These are phyloP conservation scores for Bidens hawaiensis DNA, from an alignment of 140 eudicot genomes.

Conservation along the genomic window DNA sequence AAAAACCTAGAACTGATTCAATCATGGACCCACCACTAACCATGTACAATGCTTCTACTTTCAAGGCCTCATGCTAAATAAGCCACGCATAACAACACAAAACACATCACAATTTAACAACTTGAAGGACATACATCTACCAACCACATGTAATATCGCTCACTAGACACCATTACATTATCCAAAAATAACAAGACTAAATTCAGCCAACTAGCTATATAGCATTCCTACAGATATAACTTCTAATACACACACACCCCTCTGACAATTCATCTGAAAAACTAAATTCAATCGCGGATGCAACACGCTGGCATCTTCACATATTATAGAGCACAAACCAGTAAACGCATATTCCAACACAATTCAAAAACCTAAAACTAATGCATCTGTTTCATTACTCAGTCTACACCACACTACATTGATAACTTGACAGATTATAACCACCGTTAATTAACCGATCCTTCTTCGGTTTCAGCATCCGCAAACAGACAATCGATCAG, in stretches of 20 bases:
- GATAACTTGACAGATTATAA: background rate
- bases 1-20: background rate
- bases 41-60: background rate
- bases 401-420: constrained; percentile 3
- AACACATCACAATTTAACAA: no score
- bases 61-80: no score
- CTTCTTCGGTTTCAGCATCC: background rate
- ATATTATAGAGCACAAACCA: no score
- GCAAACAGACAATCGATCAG: background rate
- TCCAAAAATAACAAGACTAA: no score
- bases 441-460: no score
- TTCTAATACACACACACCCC: background rate
- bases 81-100: no score
- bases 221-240: background rate
- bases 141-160: background rate
- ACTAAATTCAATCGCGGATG: no score
- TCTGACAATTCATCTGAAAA: no score
- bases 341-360: constrained; percentile 18
- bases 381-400: background rate
- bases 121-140: background rate
- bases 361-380: constrained; percentile 1
- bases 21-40: no score
- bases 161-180: background rate
- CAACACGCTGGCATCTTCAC: no score
- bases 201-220: no score